A percentile compares a stretch with the other conserved stretches of the same genome.
These are phyloP conservation scores for Dioscorea cayenensis DNA, from an alignment of 116 monocot genomes.

Conservation along the genomic window DNA sequence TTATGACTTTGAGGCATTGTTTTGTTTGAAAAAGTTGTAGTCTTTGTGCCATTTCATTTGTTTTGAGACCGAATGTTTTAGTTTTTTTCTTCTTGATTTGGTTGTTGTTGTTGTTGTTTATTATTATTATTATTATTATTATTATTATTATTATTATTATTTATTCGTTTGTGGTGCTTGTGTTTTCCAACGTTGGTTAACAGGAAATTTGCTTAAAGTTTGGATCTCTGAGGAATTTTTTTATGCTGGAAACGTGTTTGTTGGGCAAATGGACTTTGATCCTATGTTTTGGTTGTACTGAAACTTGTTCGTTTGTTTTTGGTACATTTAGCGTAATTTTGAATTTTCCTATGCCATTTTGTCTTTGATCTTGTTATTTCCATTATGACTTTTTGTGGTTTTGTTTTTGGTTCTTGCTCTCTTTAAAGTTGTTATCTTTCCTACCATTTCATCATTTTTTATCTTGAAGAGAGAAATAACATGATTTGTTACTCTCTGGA, in stretches of 20 bases:
- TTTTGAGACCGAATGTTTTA: background rate
- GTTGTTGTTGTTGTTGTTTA: background rate
- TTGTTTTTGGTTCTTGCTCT: background rate
- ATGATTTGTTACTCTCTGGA: constrained; percentile 1
- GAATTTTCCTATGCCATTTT: background rate
- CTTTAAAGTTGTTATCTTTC: background rate
- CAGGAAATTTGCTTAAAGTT: background rate
- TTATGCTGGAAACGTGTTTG: too few species aligned
- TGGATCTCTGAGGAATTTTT: background rate
- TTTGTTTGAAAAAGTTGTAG: background rate
- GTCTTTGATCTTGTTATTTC: background rate
- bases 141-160: too few species aligned
- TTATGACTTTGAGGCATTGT: background rate
- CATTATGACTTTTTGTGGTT: too few species aligned
- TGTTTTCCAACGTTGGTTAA: too few species aligned
- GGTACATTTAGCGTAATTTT: background rate
- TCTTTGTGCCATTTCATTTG: background rate
- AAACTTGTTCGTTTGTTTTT: too few species aligned
- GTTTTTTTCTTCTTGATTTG: background rate
- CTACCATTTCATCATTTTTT: background rate
- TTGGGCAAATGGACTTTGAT: too few species aligned
- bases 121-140: too few species aligned
- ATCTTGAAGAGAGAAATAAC: background rate
- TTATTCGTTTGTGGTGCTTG: too few species aligned
- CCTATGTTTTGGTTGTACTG: too few species aligned